phyloP scores from a whole-genome alignment of 768 basidiomycete genomes.

The Harrya chromipes region DNA sequence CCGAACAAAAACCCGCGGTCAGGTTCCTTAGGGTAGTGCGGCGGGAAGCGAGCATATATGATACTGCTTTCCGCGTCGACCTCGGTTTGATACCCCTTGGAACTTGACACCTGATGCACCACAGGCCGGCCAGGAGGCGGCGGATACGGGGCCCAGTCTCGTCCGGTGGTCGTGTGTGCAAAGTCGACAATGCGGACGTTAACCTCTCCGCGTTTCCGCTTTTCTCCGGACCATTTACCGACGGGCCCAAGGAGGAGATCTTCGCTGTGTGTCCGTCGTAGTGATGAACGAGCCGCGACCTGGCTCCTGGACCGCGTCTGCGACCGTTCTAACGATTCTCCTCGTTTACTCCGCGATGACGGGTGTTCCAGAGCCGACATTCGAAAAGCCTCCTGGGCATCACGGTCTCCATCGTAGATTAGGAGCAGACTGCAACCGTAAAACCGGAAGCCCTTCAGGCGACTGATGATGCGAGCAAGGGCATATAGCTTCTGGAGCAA shows the following conservation, averaged over 20 bases:
- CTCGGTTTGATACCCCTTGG: constrained; percentile 77
- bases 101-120: constrained; percentile 49
- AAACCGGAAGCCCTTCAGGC: constrained; percentile 93
- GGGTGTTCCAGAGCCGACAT: constrained; percentile 61
- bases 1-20: constrained; percentile 96
- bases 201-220: constrained; percentile 83
- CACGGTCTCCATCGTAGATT: constrained; percentile 95
- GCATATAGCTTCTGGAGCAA: constrained; percentile 90
- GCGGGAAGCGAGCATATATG: constrained; percentile 91
- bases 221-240: constrained; percentile 58
- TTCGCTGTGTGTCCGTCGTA: constrained; percentile 79
- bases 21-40: constrained; percentile 83
- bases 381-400: constrained; percentile 76
- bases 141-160: constrained; percentile 78
- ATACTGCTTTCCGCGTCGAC: constrained; percentile 81
- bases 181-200: constrained; percentile 98
- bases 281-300: constrained; percentile 39
- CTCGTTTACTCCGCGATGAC: constrained; percentile 64
- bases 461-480: constrained; percentile 87
- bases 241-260: constrained; percentile 69
- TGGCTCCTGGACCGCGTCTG: constrained; percentile 39
- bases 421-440: constrained; percentile 96
- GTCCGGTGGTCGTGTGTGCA: constrained; percentile 95
- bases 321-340: constrained; percentile 72
- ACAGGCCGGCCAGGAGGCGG: constrained; percentile 38